phyloP scores from a whole-genome alignment of 106 monocot species.

The Dactylorhiza incarnata region DNA sequence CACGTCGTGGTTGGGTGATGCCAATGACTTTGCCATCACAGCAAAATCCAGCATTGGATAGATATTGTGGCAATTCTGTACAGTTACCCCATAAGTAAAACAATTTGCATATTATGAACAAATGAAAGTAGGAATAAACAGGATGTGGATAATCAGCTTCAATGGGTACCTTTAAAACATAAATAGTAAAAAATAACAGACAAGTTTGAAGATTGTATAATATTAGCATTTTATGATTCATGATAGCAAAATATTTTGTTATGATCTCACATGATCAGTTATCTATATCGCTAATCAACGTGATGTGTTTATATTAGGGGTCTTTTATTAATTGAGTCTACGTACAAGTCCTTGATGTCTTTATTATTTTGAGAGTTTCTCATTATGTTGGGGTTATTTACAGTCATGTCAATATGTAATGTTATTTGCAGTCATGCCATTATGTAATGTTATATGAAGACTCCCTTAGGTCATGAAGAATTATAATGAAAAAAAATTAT shows the following conservation, averaged over 20 bases:
- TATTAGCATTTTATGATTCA: neutral
- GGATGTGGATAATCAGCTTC: neutral
- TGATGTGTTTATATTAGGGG: too few species aligned
- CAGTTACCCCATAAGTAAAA: neutral
- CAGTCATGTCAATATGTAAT: too few species aligned
- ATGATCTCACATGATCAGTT: neutral
- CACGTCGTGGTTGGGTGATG: conserved; percentile 90
- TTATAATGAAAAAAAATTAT: too few species aligned
- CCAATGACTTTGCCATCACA: conserved; percentile 65
- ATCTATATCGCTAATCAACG: too few species aligned
- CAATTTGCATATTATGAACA: neutral
- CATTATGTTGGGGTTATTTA: too few species aligned
- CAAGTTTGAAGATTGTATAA: neutral
- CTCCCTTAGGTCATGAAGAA: too few species aligned
- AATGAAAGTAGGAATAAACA: neutral
- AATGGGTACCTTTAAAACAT: neutral
- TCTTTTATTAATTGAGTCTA: too few species aligned
- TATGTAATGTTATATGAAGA: too few species aligned
- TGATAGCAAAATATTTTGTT: neutral
- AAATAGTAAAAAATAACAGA: neutral
- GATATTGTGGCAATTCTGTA: conserved; percentile 89
- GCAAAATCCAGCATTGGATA: conserved; percentile 80
- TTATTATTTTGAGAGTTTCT: too few species aligned
- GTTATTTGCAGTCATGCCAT: too few species aligned
- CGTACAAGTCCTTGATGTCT: too few species aligned